Evolutionary conservation across 805 yeast species (phyloP).

Genomic region (Candida pseudoglaebosa): DNA sequence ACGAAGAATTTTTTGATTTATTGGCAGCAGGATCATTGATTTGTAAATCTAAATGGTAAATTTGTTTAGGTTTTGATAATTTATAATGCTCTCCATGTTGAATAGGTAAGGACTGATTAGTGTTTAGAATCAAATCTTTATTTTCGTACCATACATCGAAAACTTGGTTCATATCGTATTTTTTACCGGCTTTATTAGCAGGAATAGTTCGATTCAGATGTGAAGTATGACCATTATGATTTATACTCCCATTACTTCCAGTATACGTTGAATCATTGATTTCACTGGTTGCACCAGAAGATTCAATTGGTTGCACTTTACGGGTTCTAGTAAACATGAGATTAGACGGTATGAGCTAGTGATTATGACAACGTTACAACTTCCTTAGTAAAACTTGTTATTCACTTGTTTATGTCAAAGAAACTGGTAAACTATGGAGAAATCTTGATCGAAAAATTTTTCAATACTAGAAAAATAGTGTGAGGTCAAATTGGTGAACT

Average conservation of each 20-base stretch:
- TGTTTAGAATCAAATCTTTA: slow-evolving; percentile 20
- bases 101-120: slow-evolving; percentile 10
- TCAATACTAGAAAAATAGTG: background rate
- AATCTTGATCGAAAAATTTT: background rate
- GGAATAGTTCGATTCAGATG: slow-evolving; percentile 20
- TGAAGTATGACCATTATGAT: background rate
- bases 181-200: slow-evolving; percentile 37
- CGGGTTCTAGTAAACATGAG: slow-evolving; percentile 6
- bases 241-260: background rate
- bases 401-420: too few species aligned
- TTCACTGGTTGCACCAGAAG: background rate
- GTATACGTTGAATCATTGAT: background rate
- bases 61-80: slow-evolving; percentile 25
- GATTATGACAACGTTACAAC: background rate
- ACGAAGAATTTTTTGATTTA: background rate
- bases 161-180: slow-evolving; percentile 50
- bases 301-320: slow-evolving; percentile 5
- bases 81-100: slow-evolving; percentile 25
- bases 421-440: background rate
- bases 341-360: background rate
- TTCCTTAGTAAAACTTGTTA: background rate
- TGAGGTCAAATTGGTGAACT: background rate
- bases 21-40: background rate
- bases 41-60: slow-evolving; percentile 35
- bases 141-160: slow-evolving; percentile 47